These are phyloP conservation scores for Ceraceosorus guamensis DNA, from an alignment of 1,284 basidiomycete genomes.

Conservation along the genomic window DNA sequence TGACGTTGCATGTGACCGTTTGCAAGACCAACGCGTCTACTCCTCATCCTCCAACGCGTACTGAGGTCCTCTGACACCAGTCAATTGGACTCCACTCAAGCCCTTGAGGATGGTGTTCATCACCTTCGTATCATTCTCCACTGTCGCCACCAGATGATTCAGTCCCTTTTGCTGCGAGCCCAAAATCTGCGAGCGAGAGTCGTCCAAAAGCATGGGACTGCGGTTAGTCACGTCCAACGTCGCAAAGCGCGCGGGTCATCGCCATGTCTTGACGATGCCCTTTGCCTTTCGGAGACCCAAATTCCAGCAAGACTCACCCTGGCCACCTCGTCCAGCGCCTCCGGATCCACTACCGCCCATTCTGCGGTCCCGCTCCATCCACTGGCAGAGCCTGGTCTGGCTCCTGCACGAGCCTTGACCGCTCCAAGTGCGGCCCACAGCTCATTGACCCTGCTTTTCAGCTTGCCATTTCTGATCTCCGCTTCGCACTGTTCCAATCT, in stretches of 20 bases:
- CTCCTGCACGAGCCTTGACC: conserved; percentile 32
- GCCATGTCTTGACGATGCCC: not conserved
- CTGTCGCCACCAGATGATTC: conserved; percentile 36
- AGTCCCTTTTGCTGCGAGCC: conserved; percentile 40
- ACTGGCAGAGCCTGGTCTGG: conserved; percentile 21
- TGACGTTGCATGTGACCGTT: too few species aligned
- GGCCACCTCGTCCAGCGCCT: conserved; percentile 34
- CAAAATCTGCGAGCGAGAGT: conserved; percentile 25
- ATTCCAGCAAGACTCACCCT: conserved; percentile 7
- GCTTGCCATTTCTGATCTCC: conserved; percentile 29
- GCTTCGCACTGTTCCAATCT: conserved; percentile 38
- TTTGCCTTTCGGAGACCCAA: not conserved
- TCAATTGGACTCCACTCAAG: conserved; percentile 11
- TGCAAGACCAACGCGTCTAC: too few species aligned
- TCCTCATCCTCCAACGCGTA: too few species aligned
- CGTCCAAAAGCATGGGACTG: not conserved
- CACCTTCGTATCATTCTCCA: conserved; percentile 31
- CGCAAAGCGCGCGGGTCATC: not conserved
- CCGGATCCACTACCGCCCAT: conserved; percentile 45
- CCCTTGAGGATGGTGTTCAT: conserved; percentile 34
- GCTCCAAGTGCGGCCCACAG: conserved; percentile 45
- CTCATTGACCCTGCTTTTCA: conserved; percentile 42
- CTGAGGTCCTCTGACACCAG: conserved; percentile 4
- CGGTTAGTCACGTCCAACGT: not conserved
- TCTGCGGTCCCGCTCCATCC: conserved; percentile 26